phyloP scores from a whole-genome alignment of 208 protist genomes.

The Leishmania guyanensis region DNA sequence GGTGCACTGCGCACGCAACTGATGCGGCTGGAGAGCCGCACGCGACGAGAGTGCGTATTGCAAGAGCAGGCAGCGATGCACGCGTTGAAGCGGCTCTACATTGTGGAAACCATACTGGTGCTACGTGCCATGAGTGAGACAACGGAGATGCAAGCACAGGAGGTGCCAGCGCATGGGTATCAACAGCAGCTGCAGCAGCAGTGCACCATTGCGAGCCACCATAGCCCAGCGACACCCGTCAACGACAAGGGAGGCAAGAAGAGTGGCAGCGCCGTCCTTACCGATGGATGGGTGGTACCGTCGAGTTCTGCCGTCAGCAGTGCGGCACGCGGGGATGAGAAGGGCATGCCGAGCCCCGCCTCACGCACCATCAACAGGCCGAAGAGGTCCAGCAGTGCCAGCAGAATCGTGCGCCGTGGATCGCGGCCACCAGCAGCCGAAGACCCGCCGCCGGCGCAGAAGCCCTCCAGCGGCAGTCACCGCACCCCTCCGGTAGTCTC shows the following conservation, averaged over 20 bases:
- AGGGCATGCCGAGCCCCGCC: neutral
- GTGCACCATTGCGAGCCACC: neutral
- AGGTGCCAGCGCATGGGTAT: neutral
- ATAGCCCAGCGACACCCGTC: neutral
- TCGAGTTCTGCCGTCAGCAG: neutral
- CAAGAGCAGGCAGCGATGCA: slow-evolving; percentile 4
- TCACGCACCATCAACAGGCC: neutral
- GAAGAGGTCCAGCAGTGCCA: neutral
- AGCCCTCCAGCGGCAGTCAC: neutral
- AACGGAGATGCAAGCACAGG: neutral
- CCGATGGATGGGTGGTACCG: neutral
- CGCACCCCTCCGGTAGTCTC: neutral
- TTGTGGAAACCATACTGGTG: slow-evolving; percentile 17
- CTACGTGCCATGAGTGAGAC: slow-evolving; percentile 15
- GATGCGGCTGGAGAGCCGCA: slow-evolving; percentile 5
- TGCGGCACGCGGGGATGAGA: neutral
- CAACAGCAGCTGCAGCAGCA: neutral
- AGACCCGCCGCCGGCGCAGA: neutral
- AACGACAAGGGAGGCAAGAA: slow-evolving; percentile 1
- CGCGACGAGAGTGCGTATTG: neutral
- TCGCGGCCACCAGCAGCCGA: neutral
- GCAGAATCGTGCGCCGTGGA: neutral
- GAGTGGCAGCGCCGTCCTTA: slow-evolving; percentile 1
- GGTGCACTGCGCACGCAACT: slow-evolving; percentile 1
- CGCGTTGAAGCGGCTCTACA: slow-evolving; percentile 19